Conservation (phyloP, 78 protist genomes). For the Dictyostelium citrinum region DNA sequence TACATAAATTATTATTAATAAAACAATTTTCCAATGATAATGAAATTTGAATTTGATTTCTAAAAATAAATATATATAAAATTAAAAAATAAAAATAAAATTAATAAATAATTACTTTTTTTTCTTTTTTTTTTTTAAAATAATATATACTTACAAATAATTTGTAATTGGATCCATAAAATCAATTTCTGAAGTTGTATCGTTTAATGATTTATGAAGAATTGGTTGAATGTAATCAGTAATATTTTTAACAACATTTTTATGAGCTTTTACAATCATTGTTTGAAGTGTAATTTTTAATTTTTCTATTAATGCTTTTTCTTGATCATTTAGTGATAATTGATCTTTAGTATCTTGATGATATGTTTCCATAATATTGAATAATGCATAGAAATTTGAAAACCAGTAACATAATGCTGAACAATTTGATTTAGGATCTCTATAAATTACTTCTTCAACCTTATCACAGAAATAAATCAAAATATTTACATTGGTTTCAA, state of each 20-base stretch:
- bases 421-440: not conserved
- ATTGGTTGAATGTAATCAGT: slow-evolving; percentile 47
- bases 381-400: slow-evolving; percentile 6
- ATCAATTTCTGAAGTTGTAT: slow-evolving; percentile 13
- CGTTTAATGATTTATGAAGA: slow-evolving; percentile 8
- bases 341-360: not conserved
- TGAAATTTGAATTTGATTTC: slow-evolving; percentile 47
- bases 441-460: not conserved
- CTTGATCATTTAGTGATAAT: not conserved
- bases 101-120: not conserved
- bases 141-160: slow-evolving; percentile 13
- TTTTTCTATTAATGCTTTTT: not conserved
- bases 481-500: slow-evolving; percentile 16
- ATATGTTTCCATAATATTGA: slow-evolving; percentile 8
- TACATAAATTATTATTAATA: slow-evolving; percentile 1
- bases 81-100: not conserved
- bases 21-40: not conserved
- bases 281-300: slow-evolving; percentile 2
- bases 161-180: slow-evolving; percentile 46
- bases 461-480: slow-evolving; percentile 16
- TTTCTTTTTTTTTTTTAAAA: not conserved
- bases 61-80: not conserved
- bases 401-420: slow-evolving; percentile 31
- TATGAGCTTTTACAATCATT: slow-evolving; percentile 6
- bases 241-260: slow-evolving; percentile 9